These are phyloP conservation scores for Zymoseptoria passerinii DNA, from an alignment of 2,329 filamentous ascomycete genomes.

Conservation along the genomic window DNA sequence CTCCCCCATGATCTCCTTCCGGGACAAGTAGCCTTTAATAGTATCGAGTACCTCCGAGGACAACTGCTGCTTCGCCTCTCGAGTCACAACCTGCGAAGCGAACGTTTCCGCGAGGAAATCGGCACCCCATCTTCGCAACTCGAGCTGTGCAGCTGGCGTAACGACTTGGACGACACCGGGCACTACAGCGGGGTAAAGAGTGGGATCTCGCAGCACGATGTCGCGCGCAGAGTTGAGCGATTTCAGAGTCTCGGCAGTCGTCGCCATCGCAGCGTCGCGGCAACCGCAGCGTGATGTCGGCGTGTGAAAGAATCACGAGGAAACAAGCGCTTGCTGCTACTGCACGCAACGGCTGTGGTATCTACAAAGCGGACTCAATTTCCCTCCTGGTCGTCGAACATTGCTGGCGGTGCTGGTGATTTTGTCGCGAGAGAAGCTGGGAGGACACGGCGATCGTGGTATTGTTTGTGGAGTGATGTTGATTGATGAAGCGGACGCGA, in stretches of 20 bases:
- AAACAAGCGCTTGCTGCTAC: constrained; percentile 15
- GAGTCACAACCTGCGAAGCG: constrained; percentile 73
- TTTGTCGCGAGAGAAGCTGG: not conserved
- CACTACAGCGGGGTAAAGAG: constrained; percentile 85
- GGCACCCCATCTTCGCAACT: constrained; percentile 88
- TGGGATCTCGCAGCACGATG: constrained; percentile 76
- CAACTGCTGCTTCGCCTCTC: constrained; percentile 65
- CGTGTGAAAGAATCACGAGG: constrained; percentile 13
- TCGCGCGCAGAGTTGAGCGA: constrained; percentile 87
- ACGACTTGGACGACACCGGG: constrained; percentile 90
- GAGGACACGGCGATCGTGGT: not conserved
- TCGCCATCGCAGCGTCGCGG: constrained; percentile 18
- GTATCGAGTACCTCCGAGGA: constrained; percentile 68
- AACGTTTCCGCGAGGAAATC: constrained; percentile 96
- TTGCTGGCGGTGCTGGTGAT: constrained; percentile 4
- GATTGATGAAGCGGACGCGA: not conserved
- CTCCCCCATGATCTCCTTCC: constrained; percentile 42
- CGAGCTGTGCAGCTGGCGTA: constrained; percentile 61
- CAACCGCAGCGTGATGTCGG: constrained; percentile 2
- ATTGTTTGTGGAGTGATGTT: not conserved
- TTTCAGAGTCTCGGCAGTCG: constrained; percentile 60
- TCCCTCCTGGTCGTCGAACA: constrained; percentile 5
- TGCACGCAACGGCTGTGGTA: constrained; percentile 8
- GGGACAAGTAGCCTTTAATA: constrained; percentile 45
- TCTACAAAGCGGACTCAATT: constrained; percentile 12